Percentiles rank a stretch among this genome's conserved stretches.
Conservation (phyloP, 192 early-diverging fungal genomes). For the Podila horticola region DNA sequence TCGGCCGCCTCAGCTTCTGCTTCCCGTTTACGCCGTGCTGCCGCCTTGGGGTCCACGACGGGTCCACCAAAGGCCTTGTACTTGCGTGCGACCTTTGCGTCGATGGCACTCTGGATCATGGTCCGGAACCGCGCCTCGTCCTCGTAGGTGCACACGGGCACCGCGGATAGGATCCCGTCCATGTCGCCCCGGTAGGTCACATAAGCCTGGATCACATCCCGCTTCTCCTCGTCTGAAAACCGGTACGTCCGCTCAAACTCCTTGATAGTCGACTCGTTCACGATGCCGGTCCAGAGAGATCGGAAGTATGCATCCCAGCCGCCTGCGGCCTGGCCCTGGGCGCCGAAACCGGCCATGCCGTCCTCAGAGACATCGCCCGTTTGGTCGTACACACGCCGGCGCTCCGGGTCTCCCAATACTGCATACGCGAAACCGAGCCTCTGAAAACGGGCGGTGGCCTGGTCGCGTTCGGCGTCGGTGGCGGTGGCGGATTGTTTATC, state of each 20-base stretch:
- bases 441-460: conserved; percentile 80
- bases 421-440: conserved; percentile 78
- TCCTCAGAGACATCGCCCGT: conserved; percentile 70
- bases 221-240: conserved; percentile 78
- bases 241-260: conserved; percentile 79
- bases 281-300: conserved; percentile 77
- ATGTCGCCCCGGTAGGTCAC: conserved; percentile 74
- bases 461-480: conserved; percentile 65
- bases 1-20: conserved; percentile 71
- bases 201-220: conserved; percentile 77
- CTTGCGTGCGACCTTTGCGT: conserved; percentile 58
- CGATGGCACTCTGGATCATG: conserved; percentile 75
- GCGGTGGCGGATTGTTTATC: conserved; percentile 79
- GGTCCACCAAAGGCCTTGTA: conserved; percentile 66
- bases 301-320: conserved; percentile 89
- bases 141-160: conserved; percentile 68
- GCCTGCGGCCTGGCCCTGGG: conserved; percentile 61
- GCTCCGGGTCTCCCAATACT: conserved; percentile 73
- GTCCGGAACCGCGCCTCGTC: conserved; percentile 72
- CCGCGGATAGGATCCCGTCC: conserved; percentile 69
- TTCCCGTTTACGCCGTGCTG: conserved; percentile 60
- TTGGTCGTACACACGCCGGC: conserved; percentile 76
- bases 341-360: conserved; percentile 46
- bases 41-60: conserved; percentile 54
- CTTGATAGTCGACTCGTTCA: conserved; percentile 78